These are phyloP conservation scores for Lonicera japonica DNA, from an alignment of 129 eudicot genomes.

Conservation along the genomic window DNA sequence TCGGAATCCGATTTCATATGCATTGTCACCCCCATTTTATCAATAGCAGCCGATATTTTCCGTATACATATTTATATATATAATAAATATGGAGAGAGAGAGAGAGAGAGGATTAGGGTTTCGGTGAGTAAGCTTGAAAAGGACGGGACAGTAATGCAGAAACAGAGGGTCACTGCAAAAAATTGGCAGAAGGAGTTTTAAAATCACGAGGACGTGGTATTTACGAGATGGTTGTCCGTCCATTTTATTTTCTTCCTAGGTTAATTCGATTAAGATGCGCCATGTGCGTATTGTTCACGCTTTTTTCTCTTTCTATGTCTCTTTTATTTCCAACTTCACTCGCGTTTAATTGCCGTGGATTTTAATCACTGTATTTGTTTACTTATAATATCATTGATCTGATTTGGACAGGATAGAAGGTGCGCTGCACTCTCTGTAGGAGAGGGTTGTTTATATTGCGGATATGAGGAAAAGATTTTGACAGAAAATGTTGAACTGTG, in stretches of 20 bases:
- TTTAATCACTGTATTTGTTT: background rate
- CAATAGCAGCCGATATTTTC: background rate
- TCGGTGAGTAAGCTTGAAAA: conserved; percentile 9
- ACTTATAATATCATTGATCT: too few species aligned
- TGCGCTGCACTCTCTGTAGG: background rate
- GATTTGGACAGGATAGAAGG: background rate
- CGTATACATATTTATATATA: too few species aligned
- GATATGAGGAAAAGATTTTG: background rate
- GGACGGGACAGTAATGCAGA: background rate
- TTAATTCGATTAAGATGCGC: background rate
- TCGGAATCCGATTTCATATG: conserved; percentile 89
- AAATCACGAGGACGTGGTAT: conserved; percentile 6
- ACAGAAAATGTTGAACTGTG: background rate
- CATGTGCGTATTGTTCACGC: conserved; percentile 17
- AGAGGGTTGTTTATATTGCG: background rate
- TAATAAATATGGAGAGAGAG: too few species aligned
- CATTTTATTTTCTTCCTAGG: background rate
- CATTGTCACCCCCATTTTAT: conserved; percentile 38
- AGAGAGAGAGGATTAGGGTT: background rate
- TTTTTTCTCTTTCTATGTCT: background rate
- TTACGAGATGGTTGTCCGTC: conserved; percentile 14
- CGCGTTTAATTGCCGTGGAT: background rate
- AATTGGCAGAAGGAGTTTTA: background rate
- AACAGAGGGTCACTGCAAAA: background rate
- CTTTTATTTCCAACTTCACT: background rate